A percentile compares a stretch with the other conserved stretches of the same genome.
These are phyloP conservation scores for Panellus pusillus DNA, from an alignment of 768 basidiomycete species.

Conservation along the genomic window DNA sequence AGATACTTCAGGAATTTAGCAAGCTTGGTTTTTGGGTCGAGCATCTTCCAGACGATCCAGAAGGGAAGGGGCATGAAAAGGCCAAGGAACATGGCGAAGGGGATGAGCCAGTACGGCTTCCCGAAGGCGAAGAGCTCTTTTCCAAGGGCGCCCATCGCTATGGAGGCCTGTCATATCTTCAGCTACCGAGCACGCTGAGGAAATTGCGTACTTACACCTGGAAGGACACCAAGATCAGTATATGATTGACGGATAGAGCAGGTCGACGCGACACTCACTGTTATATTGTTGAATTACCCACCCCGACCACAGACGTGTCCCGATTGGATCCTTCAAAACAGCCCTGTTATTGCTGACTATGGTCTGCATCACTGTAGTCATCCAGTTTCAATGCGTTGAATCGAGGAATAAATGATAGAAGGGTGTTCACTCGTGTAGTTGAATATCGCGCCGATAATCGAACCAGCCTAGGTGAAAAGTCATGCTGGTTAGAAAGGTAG, in stretches of 20 bases:
- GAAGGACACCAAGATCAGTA: too few species aligned
- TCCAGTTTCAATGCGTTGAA: neutral
- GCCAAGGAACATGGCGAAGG: conserved; percentile 52
- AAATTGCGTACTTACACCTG: conserved; percentile 1
- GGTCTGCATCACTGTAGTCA: conserved; percentile 44
- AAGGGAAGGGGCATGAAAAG: conserved; percentile 50
- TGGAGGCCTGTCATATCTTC: conserved; percentile 35
- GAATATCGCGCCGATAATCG: conserved; percentile 51
- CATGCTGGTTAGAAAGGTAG: neutral
- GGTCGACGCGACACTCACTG: conserved; percentile 2
- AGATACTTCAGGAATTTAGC: conserved; percentile 40
- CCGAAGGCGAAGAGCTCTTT: conserved; percentile 51
- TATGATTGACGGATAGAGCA: too few species aligned
- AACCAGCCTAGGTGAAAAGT: conserved; percentile 32
- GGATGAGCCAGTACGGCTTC: conserved; percentile 48
- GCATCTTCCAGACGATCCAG: conserved; percentile 43
- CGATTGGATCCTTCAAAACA: conserved; percentile 46
- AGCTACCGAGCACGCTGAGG: neutral
- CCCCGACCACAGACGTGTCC: conserved; percentile 52
- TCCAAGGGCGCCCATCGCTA: conserved; percentile 56
- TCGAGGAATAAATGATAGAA: neutral
- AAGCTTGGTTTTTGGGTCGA: conserved; percentile 32
- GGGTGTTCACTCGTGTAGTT: conserved; percentile 45
- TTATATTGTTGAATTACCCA: conserved; percentile 56
- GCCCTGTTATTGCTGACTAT: conserved; percentile 48